phyloP scores from a whole-genome alignment of 2,329 filamentous ascomycete species.

The Fusarium mexicanum region DNA sequence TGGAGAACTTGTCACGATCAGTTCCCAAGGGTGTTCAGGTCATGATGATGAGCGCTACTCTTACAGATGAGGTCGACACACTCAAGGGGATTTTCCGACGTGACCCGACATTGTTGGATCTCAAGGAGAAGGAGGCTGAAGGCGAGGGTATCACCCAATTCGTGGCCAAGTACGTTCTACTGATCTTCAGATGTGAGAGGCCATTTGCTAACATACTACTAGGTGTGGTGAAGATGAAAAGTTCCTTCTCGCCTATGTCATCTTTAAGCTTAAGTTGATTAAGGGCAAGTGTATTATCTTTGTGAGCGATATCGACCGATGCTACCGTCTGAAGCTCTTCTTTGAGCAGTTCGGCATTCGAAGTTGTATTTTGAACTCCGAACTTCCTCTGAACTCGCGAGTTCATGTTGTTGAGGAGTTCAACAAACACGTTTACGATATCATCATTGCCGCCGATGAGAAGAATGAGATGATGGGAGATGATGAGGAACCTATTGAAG shows the following conservation, averaged over 20 bases:
- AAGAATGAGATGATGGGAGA: slow-evolving; percentile 84
- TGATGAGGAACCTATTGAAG: slow-evolving; percentile 59
- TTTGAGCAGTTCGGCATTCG: slow-evolving; percentile 97
- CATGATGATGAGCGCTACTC: slow-evolving; percentile 91
- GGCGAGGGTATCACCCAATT: slow-evolving; percentile 85
- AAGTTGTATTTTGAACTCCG: slow-evolving; percentile 92
- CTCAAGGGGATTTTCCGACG: slow-evolving; percentile 87
- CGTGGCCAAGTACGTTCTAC: slow-evolving; percentile 72
- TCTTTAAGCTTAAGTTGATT: slow-evolving; percentile 93
- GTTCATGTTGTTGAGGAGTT: slow-evolving; percentile 97
- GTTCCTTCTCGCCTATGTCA: slow-evolving; percentile 90
- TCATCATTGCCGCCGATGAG: slow-evolving; percentile 96
- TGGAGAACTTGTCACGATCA: slow-evolving; percentile 79
- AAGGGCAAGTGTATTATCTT: slow-evolving; percentile 84
- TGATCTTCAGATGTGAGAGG: not conserved
- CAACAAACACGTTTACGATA: slow-evolving; percentile 96
- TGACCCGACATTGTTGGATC: slow-evolving; percentile 79
- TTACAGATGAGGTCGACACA: slow-evolving; percentile 86
- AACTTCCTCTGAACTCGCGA: slow-evolving; percentile 90
- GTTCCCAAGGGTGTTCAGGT: slow-evolving; percentile 89
- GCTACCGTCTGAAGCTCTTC: slow-evolving; percentile 92
- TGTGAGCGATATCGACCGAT: slow-evolving; percentile 85
- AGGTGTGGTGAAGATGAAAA: slow-evolving; percentile 97
- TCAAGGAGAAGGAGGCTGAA: slow-evolving; percentile 84
- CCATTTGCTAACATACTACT: slow-evolving; percentile 18